A percentile compares a stretch with the other conserved stretches of the same genome.
phyloP scores from a whole-genome alignment of 495 filamentous ascomycete genomes.

The Aspergillus mulundensis region DNA sequence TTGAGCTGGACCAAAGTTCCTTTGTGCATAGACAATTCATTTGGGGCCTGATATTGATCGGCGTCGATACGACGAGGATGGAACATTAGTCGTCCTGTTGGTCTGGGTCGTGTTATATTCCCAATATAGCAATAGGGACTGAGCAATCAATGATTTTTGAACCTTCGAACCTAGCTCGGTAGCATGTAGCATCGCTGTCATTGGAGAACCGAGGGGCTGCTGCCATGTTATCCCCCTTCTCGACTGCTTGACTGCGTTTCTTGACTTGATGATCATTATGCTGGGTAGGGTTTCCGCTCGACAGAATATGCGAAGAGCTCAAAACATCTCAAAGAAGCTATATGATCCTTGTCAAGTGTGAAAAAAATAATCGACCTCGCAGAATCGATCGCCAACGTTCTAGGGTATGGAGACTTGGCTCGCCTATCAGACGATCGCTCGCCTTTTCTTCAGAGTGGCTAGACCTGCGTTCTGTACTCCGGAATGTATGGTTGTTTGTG shows the following conservation, averaged over 20 bases:
- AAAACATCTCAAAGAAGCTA: not conserved
- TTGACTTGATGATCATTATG: not conserved
- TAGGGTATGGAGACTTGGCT: slow-evolving; percentile 11
- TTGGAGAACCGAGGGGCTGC: not conserved
- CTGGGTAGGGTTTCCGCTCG: not conserved
- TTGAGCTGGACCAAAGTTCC: not conserved
- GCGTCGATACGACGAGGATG: not conserved
- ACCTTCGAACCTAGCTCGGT: no score
- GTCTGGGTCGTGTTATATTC: slow-evolving; percentile 3
- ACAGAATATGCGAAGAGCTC: not conserved
- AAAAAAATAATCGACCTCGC: not conserved
- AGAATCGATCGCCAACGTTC: not conserved
- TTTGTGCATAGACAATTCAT: not conserved
- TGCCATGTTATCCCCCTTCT: not conserved
- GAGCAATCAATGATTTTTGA: not conserved
- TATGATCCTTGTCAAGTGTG: not conserved
- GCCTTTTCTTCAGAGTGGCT: not conserved
- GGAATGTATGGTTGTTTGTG: slow-evolving; percentile 28
- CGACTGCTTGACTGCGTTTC: not conserved
- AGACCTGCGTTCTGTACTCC: slow-evolving; percentile 14
- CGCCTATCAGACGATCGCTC: slow-evolving; percentile 8
- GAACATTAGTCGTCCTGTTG: slow-evolving; percentile 4
- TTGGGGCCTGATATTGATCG: slow-evolving; percentile 1
- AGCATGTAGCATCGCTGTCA: no score
- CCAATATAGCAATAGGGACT: slow-evolving; percentile 5